These are phyloP conservation scores for Aureobasidium lini DNA, from an alignment of 2,329 filamentous ascomycete genomes.

Conservation along the genomic window DNA sequence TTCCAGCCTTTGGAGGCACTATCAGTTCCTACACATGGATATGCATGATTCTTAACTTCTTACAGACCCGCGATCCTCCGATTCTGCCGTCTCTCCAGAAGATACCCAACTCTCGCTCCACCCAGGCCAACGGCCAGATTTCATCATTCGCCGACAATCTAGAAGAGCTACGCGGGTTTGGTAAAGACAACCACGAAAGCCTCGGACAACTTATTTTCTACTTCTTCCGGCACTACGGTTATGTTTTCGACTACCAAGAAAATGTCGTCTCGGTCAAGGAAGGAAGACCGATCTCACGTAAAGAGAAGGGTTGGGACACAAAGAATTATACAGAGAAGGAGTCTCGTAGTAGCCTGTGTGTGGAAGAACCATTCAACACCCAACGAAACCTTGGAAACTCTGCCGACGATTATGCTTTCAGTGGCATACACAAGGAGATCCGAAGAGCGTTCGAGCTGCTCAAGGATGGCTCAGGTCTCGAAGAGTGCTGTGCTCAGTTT, in stretches of 20 bases:
- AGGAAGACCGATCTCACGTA: slow-evolving; percentile 69
- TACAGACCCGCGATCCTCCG: slow-evolving; percentile 78
- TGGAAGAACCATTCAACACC: slow-evolving; percentile 94
- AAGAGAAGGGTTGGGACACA: slow-evolving; percentile 82
- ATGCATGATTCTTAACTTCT: slow-evolving; percentile 92
- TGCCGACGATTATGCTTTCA: slow-evolving; percentile 88
- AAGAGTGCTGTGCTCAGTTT: slow-evolving; percentile 79
- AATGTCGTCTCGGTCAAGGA: slow-evolving; percentile 76
- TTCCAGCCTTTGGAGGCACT: slow-evolving; percentile 76
- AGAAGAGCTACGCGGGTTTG: slow-evolving; percentile 64
- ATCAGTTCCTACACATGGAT: slow-evolving; percentile 99
- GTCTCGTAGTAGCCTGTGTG: slow-evolving; percentile 68
- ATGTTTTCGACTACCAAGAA: slow-evolving; percentile 86
- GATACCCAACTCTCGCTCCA: slow-evolving; percentile 53
- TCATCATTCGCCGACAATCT: slow-evolving; percentile 85
- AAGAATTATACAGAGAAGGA: slow-evolving; percentile 39
- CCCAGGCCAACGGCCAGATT: slow-evolving; percentile 56
- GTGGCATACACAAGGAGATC: slow-evolving; percentile 82
- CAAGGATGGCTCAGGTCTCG: slow-evolving; percentile 63
- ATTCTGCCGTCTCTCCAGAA: slow-evolving; percentile 82
- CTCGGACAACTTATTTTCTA: slow-evolving; percentile 83
- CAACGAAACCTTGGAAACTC: slow-evolving; percentile 89
- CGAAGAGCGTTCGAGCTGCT: slow-evolving; percentile 80
- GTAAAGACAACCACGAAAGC: slow-evolving; percentile 70
- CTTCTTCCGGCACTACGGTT: slow-evolving; percentile 91